Conservation (phyloP, 768 basidiomycete species). For the Suillus alpinus region DNA sequence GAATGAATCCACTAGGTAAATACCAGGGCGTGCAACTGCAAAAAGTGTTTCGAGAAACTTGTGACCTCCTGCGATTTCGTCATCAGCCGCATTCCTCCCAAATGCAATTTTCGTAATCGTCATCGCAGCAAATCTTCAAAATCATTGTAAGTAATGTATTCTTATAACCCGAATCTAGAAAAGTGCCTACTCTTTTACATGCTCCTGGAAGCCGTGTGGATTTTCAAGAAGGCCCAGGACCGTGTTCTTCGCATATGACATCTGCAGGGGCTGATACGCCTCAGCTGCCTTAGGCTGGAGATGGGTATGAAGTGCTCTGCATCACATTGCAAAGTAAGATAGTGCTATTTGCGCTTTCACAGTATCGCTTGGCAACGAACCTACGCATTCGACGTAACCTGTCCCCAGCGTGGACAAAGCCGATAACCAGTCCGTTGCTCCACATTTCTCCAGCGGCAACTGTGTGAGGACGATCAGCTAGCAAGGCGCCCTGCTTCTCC, state of each 20-base stretch:
- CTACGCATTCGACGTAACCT: slow-evolving; percentile 56
- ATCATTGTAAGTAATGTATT: background rate
- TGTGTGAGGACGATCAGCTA: slow-evolving; percentile 47
- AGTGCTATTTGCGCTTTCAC: background rate
- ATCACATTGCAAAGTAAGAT: slow-evolving; percentile 21
- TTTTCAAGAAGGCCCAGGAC: slow-evolving; percentile 19
- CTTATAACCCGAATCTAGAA: slow-evolving; percentile 4
- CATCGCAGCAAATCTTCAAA: slow-evolving; percentile 17
- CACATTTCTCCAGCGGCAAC: slow-evolving; percentile 55
- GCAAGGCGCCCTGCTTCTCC: slow-evolving; percentile 53
- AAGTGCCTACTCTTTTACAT: slow-evolving; percentile 16
- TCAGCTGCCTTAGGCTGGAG: slow-evolving; percentile 47
- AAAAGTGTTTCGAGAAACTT: slow-evolving; percentile 21
- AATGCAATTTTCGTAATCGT: slow-evolving; percentile 22
- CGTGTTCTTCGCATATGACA: slow-evolving; percentile 23
- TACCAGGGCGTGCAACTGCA: slow-evolving; percentile 29
- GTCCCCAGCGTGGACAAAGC: slow-evolving; percentile 45
- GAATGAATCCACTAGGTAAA: slow-evolving; percentile 30
- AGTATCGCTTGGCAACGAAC: slow-evolving; percentile 20
- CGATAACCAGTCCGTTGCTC: slow-evolving; percentile 50
- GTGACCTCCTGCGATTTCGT: slow-evolving; percentile 21
- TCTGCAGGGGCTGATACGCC: slow-evolving; percentile 44
- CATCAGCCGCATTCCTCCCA: slow-evolving; percentile 19
- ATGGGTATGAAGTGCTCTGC: slow-evolving; percentile 50
- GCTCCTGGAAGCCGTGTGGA: slow-evolving; percentile 8